phyloP scores from a whole-genome alignment of 768 basidiomycete species.

The Tylopilus subfusipes region DNA sequence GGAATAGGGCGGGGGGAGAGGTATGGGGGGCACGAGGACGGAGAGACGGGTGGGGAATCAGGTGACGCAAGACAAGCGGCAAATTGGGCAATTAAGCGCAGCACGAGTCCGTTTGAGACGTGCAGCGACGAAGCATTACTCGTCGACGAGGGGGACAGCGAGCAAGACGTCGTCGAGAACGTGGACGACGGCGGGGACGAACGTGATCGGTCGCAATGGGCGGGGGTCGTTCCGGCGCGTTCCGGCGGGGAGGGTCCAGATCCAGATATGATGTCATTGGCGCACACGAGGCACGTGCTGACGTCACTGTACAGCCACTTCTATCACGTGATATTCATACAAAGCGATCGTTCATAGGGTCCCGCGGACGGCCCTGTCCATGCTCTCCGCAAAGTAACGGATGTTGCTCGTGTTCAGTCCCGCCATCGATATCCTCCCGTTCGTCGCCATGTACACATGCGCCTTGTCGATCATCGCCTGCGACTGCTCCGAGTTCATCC shows the following conservation, averaged over 20 bases:
- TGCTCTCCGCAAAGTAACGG: slow-evolving; percentile 63
- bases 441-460: slow-evolving; percentile 82
- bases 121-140: slow-evolving; percentile 10
- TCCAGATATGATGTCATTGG: slow-evolving; percentile 29
- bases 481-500: slow-evolving; percentile 65
- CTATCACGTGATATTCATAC: background rate
- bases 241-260: slow-evolving; percentile 28
- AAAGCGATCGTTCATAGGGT: slow-evolving; percentile 27
- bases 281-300: slow-evolving; percentile 19
- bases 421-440: slow-evolving; percentile 94
- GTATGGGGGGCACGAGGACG: slow-evolving; percentile 29
- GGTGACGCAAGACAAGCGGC: slow-evolving; percentile 24
- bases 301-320: slow-evolving; percentile 17
- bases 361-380: slow-evolving; percentile 66
- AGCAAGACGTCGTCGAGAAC: slow-evolving; percentile 14
- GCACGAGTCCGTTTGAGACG: slow-evolving; percentile 15
- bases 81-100: slow-evolving; percentile 8
- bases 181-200: slow-evolving; percentile 20
- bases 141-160: slow-evolving; percentile 10
- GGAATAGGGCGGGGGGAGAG: slow-evolving; percentile 27
- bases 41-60: slow-evolving; percentile 21
- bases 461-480: slow-evolving; percentile 63
- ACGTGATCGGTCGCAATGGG: slow-evolving; percentile 20
- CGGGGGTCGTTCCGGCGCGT: slow-evolving; percentile 25
- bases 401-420: slow-evolving; percentile 81